Evolutionary conservation across 306 rosid genomes (phyloP).

Genomic region (Astragalus glycyphyllos): DNA sequence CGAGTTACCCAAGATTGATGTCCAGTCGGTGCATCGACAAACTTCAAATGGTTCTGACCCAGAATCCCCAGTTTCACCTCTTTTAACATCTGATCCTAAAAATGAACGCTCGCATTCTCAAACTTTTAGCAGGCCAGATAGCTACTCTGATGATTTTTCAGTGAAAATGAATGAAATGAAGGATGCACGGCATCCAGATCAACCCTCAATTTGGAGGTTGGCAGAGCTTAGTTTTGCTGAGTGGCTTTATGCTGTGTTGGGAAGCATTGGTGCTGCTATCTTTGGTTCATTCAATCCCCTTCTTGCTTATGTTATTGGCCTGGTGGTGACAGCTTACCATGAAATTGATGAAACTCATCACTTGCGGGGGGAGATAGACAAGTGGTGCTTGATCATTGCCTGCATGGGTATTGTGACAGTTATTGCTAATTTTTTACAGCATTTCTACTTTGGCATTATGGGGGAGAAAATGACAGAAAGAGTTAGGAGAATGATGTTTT

Average conservation of each 20-base stretch:
- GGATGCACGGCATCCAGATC: constrained; percentile 58
- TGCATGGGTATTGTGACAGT: constrained; percentile 98
- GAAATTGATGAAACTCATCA: constrained; percentile 47
- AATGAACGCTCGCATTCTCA: constrained; percentile 99
- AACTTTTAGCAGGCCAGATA: constrained; percentile 92
- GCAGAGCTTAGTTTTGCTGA: constrained; percentile 97
- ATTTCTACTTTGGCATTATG: constrained; percentile 99
- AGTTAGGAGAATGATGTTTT: constrained; percentile 99
- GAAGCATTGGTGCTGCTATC: constrained; percentile 97
- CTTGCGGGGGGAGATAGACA: constrained; percentile 67
- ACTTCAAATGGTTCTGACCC: constrained; percentile 90
- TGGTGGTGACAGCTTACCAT: constrained; percentile 86
- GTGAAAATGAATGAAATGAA: constrained; percentile 57
- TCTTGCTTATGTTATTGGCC: constrained; percentile 93
- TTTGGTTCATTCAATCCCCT: constrained; percentile 99
- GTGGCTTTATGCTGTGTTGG: constrained; percentile 98
- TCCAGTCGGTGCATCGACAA: constrained; percentile 73
- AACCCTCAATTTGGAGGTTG: constrained; percentile 95
- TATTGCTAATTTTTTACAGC: constrained; percentile 97
- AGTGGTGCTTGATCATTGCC: constrained; percentile 97
- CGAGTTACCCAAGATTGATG: constrained; percentile 92
- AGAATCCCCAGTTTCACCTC: constrained; percentile 97
- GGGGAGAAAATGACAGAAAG: constrained; percentile 99
- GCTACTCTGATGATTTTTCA: constrained; percentile 76
- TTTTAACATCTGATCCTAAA: constrained; percentile 94